These are phyloP conservation scores for slime mould (Dictyostelium discoideum) DNA, from an alignment of 78 protist species.

Conservation along the genomic window DNA sequence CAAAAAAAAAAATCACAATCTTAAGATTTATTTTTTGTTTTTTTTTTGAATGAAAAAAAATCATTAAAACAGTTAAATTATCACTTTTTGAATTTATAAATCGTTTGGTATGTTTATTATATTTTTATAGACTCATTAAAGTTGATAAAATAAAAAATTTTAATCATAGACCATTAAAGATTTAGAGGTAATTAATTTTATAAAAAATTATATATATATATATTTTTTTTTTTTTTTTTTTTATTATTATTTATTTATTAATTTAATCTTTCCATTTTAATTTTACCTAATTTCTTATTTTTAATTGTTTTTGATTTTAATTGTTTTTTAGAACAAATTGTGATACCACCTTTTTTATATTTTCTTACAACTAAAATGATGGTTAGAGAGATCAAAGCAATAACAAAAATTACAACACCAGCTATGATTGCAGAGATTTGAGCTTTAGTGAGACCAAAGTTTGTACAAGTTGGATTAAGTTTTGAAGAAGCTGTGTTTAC, in stretches of 20 bases:
- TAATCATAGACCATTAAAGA: no score
- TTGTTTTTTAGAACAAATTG: not conserved
- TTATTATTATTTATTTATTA: not conserved
- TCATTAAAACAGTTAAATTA: no score
- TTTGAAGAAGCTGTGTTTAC: not conserved
- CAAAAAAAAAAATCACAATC: no score
- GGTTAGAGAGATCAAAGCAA: not conserved
- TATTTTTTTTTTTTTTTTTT: not conserved
- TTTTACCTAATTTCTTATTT: not conserved
- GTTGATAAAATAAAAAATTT: no score
- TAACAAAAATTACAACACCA: not conserved
- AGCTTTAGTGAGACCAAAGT: not conserved
- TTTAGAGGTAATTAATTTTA: no score
- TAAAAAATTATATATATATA: no score
- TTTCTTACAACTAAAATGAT: not conserved
- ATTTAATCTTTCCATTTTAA: conserved; percentile 20
- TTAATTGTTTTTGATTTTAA: not conserved
- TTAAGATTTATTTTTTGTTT: no score
- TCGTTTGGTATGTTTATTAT: no score
- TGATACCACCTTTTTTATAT: not conserved
- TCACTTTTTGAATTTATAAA: no score
- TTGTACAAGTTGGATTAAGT: not conserved
- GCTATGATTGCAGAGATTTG: not conserved
- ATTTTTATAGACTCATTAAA: no score
- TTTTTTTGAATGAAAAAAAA: no score